Evolutionary conservation across 2,329 filamentous ascomycete species (phyloP).

Genomic region (Colletotrichum aenigma): DNA sequence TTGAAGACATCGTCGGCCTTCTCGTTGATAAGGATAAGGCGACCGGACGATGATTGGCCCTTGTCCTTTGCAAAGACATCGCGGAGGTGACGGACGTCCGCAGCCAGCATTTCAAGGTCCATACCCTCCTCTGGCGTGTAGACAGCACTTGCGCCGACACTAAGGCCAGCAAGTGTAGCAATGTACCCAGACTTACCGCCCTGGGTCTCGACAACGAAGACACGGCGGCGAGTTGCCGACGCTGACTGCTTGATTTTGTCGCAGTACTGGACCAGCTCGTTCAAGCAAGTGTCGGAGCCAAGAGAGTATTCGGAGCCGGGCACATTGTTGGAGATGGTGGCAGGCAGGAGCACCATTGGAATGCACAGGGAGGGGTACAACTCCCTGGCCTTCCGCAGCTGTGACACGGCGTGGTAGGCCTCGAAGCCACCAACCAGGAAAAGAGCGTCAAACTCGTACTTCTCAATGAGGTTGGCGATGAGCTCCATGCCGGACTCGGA

Average conservation of each 20-base stretch:
- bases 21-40: constrained; percentile 96
- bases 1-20: constrained; percentile 89
- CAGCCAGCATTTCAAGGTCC: constrained; percentile 87
- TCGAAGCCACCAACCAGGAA: constrained; percentile 96
- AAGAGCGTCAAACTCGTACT: constrained; percentile 88
- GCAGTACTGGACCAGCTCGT: constrained; percentile 92
- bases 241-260: constrained; percentile 98
- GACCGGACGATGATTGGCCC: constrained; percentile 87
- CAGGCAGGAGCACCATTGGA: constrained; percentile 87
- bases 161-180: constrained; percentile 86
- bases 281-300: constrained; percentile 94
- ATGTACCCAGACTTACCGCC: constrained; percentile 94
- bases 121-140: constrained; percentile 98
- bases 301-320: constrained; percentile 97
- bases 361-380: constrained; percentile 88
- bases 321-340: constrained; percentile 99
- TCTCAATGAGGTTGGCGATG: constrained; percentile 81
- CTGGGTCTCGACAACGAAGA: constrained; percentile 98
- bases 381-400: constrained; percentile 80
- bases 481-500: constrained; percentile 82
- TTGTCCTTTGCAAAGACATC: constrained; percentile 84
- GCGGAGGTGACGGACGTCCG: constrained; percentile 88
- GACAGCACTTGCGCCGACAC: constrained; percentile 90
- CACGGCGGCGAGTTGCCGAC: constrained; percentile 87
- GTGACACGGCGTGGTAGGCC: constrained; percentile 89